Evolutionary conservation across 257 asterid species (phyloP).

Genomic region (Solanum chmielewskii): DNA sequence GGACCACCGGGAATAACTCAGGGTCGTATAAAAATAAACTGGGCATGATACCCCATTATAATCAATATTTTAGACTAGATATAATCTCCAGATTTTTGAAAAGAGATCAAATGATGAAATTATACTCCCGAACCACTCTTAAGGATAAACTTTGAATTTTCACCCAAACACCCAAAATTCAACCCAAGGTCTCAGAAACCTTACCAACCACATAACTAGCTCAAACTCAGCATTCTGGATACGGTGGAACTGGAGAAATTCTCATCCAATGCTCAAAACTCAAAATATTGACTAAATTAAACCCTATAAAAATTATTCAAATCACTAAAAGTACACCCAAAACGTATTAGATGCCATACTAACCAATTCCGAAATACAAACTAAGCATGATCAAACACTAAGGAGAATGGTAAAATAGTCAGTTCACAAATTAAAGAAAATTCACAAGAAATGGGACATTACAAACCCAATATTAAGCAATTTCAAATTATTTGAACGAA

Average conservation of each 20-base stretch:
- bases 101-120: neutral
- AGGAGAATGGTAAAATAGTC: neutral
- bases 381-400: neutral
- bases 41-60: neutral
- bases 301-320: neutral
- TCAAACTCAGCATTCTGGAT: neutral
- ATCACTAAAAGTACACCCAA: neutral
- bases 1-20: neutral
- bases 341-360: neutral
- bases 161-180: neutral
- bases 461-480: neutral
- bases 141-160: neutral
- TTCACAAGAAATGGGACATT: neutral
- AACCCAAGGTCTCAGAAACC: neutral
- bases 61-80: neutral
- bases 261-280: neutral
- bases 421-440: neutral
- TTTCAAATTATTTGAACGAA: neutral
- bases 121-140: neutral
- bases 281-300: neutral
- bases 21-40: too few species aligned
- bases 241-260: neutral
- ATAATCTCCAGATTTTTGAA: neutral
- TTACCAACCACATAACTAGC: neutral
- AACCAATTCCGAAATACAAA: neutral